A percentile compares a stretch with the other conserved stretches of the same genome.
Evolutionary conservation across 306 rosid genomes (phyloP).

Genomic region (Vigna mungo): DNA sequence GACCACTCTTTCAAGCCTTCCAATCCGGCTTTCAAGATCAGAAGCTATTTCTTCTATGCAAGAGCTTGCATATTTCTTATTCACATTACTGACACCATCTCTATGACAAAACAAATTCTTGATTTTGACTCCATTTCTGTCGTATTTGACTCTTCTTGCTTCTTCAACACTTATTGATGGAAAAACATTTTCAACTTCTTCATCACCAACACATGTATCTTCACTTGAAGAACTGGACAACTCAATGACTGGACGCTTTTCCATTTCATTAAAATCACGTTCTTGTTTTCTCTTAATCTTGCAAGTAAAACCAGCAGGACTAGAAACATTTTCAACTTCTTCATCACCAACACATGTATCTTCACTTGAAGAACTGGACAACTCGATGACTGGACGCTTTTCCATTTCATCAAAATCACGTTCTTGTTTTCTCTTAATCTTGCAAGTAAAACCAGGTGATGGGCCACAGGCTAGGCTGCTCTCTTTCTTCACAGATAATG

Average conservation of each 20-base stretch:
- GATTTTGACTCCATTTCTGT: not conserved
- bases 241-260: not conserved
- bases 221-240: not conserved
- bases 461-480: not conserved
- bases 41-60: not conserved
- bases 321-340: constrained; percentile 11
- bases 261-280: constrained; percentile 14
- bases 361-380: not conserved
- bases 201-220: not conserved
- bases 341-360: constrained; percentile 2
- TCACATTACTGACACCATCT: not conserved
- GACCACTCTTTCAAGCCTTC: constrained; percentile 36
- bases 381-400: not conserved
- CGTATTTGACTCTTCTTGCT: not conserved
- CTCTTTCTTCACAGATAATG: not conserved
- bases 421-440: not conserved
- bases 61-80: not conserved
- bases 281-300: not conserved
- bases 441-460: constrained; percentile 20
- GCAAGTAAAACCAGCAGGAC: constrained; percentile 27
- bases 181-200: constrained; percentile 9
- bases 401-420: constrained; percentile 15
- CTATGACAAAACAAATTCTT: not conserved
- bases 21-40: constrained; percentile 42
- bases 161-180: not conserved